Evolutionary conservation across 2,329 filamentous ascomycete species (phyloP), one percentile per base, ranked within the genome.

Genomic region (Trichoderma asperellum): DNA sequence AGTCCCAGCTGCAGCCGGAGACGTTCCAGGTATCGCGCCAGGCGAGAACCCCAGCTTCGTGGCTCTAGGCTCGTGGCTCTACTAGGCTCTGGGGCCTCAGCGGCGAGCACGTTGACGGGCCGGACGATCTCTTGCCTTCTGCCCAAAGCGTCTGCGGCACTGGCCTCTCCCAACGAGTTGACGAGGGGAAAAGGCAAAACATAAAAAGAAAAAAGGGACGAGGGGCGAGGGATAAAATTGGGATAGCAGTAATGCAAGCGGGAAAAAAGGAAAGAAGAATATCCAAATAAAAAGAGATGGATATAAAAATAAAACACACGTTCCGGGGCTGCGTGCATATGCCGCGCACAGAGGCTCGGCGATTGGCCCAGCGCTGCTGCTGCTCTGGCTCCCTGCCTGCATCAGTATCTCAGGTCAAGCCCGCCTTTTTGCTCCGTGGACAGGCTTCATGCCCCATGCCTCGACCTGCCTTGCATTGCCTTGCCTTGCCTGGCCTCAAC

Each of bases 41-140:
- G 53, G 55, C n/a, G 29, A 55, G 53, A 12, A 66, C 63, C 63
- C 63, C 63, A 66, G 63, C 37, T 49, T 29, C 58, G 49, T 21
- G 47, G 61, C 62, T 55, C 52, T 27, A 55, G 24, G 52, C 52
- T 58, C 24, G n/a, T 12, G 56, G 29, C 47, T 49, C 47, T 47
- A 8, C 57, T 43, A 43, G 34, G n/a, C 29, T 60, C 43, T 40
- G 27, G 47, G 43, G 65, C 56, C 34, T 35, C 37, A 62, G 40
- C 59, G 40, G 57, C 65, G 56, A 68, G 65, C 57, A 55, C 57
- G 47, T 68, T 68, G 58, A 56, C 65, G 65, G 65, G 65, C 65
- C 65, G 65, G 65, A 60, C 65, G 65, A 68, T 68, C 65, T 27
- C 64, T 59, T n/a, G 59, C 63, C 40, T 14, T 61, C 27, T 29